phyloP scores from a whole-genome alignment of 129 eudicot genomes.

The Chrysanthemum makinoi region DNA sequence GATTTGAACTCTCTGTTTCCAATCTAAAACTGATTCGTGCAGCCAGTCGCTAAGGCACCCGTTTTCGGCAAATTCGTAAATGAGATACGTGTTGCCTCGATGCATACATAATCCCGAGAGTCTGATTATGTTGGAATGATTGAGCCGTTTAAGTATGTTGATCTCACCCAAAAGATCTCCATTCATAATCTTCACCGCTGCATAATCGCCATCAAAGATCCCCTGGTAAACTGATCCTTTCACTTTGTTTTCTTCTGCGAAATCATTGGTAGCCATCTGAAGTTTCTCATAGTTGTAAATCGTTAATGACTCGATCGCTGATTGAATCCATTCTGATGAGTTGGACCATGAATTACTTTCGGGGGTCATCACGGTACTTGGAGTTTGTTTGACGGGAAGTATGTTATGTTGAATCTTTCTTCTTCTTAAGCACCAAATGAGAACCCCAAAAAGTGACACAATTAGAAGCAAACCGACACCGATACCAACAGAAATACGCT shows the following conservation, averaged over 20 bases:
- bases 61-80: conserved; percentile 70
- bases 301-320: conserved; percentile 54
- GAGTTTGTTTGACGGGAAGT: conserved; percentile 19
- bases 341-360: conserved; percentile 42
- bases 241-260: conserved; percentile 54
- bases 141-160: conserved; percentile 56
- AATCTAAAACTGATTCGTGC: conserved; percentile 38
- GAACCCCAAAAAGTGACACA: conserved; percentile 13
- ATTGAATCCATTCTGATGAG: conserved; percentile 47
- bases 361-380: conserved; percentile 5
- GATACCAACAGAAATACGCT: conserved; percentile 47
- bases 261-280: conserved; percentile 58
- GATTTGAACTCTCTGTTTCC: conserved; percentile 81
- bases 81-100: conserved; percentile 73
- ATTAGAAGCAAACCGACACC: conserved; percentile 50
- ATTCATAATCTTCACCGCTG: conserved; percentile 65
- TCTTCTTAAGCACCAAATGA: conserved; percentile 40
- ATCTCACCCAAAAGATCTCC: conserved; percentile 69
- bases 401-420: conserved; percentile 19
- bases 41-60: conserved; percentile 61
- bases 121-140: conserved; percentile 71
- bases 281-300: conserved; percentile 55
- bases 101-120: conserved; percentile 82
- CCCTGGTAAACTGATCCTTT: conserved; percentile 65
- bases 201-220: conserved; percentile 62